A percentile compares a stretch with the other conserved stretches of the same genome.
Conservation (phyloP, 2,329 filamentous ascomycete species). For the Arthrocladium fulminans region DNA sequence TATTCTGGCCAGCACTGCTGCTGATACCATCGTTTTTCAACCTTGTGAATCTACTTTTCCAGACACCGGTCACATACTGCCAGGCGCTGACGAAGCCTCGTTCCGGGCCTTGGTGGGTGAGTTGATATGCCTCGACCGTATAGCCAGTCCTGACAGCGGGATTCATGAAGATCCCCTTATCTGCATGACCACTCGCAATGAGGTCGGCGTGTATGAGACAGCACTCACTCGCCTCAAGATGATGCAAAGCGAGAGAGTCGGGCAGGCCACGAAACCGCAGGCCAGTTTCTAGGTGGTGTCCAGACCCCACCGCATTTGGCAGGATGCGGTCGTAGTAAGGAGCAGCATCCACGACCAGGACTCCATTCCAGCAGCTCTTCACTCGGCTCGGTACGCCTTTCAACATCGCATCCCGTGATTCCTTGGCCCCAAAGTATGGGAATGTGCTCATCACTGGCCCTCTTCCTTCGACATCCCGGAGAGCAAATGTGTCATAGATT, state of each 20-base stretch:
- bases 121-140: constrained; percentile 29
- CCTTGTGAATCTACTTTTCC: constrained; percentile 49
- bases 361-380: constrained; percentile 61
- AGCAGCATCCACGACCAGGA: constrained; percentile 40
- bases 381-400: constrained; percentile 48
- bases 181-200: constrained; percentile 21
- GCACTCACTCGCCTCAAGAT: constrained; percentile 67
- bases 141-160: constrained; percentile 34
- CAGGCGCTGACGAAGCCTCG: constrained; percentile 41
- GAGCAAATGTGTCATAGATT: constrained; percentile 67
- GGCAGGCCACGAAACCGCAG: constrained; percentile 56
- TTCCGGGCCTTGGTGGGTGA: constrained; percentile 29
- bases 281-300: constrained; percentile 20
- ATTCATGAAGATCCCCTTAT: constrained; percentile 32
- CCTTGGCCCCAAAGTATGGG: constrained; percentile 49
- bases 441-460: constrained; percentile 57
- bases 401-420: constrained; percentile 48
- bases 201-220: constrained; percentile 49
- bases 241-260: constrained; percentile 47
- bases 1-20: constrained; percentile 34
- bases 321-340: constrained; percentile 41
- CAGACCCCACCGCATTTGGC: background rate
- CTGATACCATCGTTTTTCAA: constrained; percentile 37
- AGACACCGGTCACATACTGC: constrained; percentile 47
- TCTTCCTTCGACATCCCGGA: constrained; percentile 57